Evolutionary conservation across 2,329 filamentous ascomycete genomes (phyloP), one percentile per base, ranked within the genome.

Genomic region (Pseudofabraea citricarpa): DNA sequence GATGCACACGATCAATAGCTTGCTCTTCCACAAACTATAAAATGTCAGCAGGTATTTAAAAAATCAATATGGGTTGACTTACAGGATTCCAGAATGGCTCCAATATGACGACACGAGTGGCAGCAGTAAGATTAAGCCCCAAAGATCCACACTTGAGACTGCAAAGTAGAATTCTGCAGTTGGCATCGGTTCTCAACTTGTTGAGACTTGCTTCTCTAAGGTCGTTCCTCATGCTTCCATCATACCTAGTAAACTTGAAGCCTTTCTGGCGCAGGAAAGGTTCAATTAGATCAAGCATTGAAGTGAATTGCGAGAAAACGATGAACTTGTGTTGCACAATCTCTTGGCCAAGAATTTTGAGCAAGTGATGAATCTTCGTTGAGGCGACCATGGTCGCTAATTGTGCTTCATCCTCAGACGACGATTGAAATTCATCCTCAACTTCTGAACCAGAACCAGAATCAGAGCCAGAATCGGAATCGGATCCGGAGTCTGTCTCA

Each of bases 221-320:
- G 57, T 97, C 91, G 61, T 96, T 96, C 60, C 82, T 81, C 93
- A 98, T 98, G 56, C 82, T 81, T 44, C 93, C 93, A 61, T 98
- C 93, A 65, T 98, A 98, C 43, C 93, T 86, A 13, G 87, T 87
- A 60, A 85, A 95, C 48, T 76, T 77, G 64, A 95, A 84, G 12
- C 81, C 79, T 12, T 85, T 81, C 38, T 81, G 75, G 36, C 76
- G 74, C 47, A 98, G 73, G 66, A 97, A 96, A 2, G 93, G 93
- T 62, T 97, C 90, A 50, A 98, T 83, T 21, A 97, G 81, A 68
- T 97, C 87, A 36, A 98, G 81, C 93, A 98, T 98, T 1, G 89
- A 93, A 0, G 93, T 98, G 67, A 98, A 98, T 58, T 97, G 89
- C 2, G 90, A 95, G 67, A 98, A 98, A 51, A 98, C 90, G 57